A percentile compares a stretch with the other conserved stretches of the same genome.
Evolutionary conservation across 1,139 yeast genomes (phyloP).

Genomic region (Debaryomyces coudertii): DNA sequence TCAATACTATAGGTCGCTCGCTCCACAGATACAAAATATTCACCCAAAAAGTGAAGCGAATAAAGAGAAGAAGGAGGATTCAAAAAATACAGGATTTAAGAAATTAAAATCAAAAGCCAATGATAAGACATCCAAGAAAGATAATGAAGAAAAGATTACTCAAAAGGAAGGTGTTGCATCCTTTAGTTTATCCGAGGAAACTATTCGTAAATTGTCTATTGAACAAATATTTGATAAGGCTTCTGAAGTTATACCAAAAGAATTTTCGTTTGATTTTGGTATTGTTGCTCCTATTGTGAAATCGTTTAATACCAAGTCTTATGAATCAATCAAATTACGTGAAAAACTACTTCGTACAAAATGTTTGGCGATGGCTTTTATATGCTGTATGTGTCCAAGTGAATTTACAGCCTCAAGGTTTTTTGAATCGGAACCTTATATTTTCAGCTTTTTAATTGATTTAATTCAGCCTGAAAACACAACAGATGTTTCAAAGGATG

Average conservation of each 20-base stretch:
- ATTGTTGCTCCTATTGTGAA: slow-evolving; percentile 68
- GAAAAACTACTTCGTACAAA: slow-evolving; percentile 64
- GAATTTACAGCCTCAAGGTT: slow-evolving; percentile 65
- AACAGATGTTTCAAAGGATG: slow-evolving; percentile 49
- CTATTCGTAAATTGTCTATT: slow-evolving; percentile 51
- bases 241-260: slow-evolving; percentile 58
- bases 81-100: neutral
- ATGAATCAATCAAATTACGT: slow-evolving; percentile 58
- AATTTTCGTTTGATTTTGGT: slow-evolving; percentile 65
- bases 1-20: slow-evolving; percentile 49
- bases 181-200: slow-evolving; percentile 51
- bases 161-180: slow-evolving; percentile 48
- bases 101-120: slow-evolving; percentile 6
- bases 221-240: slow-evolving; percentile 71
- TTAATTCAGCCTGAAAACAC: slow-evolving; percentile 62
- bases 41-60: slow-evolving; percentile 3
- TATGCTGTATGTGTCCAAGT: slow-evolving; percentile 51
- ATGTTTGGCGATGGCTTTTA: slow-evolving; percentile 64
- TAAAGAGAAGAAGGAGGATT: neutral
- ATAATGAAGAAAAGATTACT: slow-evolving; percentile 12
- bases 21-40: slow-evolving; percentile 8
- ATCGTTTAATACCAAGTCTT: slow-evolving; percentile 64
- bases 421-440: slow-evolving; percentile 75
- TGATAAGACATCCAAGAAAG: slow-evolving; percentile 14
- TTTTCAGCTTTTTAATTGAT: slow-evolving; percentile 71